These are phyloP conservation scores for Colletotrichum sp. DNA, from an alignment of 2,329 filamentous ascomycete genomes.

Conservation along the genomic window DNA sequence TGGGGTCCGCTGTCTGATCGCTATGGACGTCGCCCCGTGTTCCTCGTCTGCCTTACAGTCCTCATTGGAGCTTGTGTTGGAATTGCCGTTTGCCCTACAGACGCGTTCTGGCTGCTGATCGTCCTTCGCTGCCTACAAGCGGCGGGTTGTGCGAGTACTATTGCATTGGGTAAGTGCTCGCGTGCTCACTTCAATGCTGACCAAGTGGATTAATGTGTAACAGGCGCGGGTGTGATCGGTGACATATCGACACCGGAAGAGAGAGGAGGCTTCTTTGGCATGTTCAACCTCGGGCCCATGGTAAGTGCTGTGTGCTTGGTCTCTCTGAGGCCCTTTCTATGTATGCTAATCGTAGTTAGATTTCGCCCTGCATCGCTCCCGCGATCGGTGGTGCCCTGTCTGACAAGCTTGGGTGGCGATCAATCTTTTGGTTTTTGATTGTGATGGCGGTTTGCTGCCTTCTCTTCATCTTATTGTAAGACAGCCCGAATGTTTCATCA, in stretches of 20 bases:
- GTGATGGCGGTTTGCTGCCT: constrained; percentile 46
- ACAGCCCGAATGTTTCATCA: not conserved
- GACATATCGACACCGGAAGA: constrained; percentile 36
- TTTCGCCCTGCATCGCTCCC: constrained; percentile 53
- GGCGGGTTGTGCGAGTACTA: constrained; percentile 37
- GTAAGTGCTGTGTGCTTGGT: not conserved
- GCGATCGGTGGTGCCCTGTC: constrained; percentile 54
- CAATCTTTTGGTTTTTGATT: constrained; percentile 59
- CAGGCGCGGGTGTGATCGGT: constrained; percentile 35
- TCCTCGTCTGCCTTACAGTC: constrained; percentile 32
- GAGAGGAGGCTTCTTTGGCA: constrained; percentile 36
- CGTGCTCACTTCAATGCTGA: not conserved
- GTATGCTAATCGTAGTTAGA: not conserved
- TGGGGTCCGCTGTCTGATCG: constrained; percentile 39
- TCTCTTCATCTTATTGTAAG: constrained; percentile 32
- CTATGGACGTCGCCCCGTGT: constrained; percentile 34
- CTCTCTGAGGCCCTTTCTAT: not conserved
- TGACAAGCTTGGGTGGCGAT: constrained; percentile 53
- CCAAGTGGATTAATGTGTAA: not conserved
- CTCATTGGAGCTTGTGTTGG: constrained; percentile 36
- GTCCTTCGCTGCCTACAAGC: constrained; percentile 35
- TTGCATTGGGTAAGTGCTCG: constrained; percentile 27
- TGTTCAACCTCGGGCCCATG: constrained; percentile 38
- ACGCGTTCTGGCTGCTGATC: constrained; percentile 36
- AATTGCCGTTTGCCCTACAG: constrained; percentile 33